Percentiles rank a stretch among this genome's conserved stretches.
These are phyloP conservation scores for Dothideomycetes sp. DNA, from an alignment of 2,329 filamentous ascomycete species.

Conservation along the genomic window DNA sequence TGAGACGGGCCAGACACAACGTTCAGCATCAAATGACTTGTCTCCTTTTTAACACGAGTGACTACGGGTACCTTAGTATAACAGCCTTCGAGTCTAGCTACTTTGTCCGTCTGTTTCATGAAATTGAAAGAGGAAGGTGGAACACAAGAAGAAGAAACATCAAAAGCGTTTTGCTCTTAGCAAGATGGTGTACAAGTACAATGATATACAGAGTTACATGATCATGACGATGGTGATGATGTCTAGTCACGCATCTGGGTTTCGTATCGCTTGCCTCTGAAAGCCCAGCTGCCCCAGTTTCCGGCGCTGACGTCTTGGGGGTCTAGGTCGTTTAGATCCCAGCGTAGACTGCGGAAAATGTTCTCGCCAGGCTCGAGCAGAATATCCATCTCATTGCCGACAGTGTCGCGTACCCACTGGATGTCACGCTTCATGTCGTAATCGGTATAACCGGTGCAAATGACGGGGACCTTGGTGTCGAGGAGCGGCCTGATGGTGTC, in stretches of 20 bases:
- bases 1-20: no score
- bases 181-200: conserved; percentile 11
- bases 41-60: no score
- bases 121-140: no score
- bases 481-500: conserved; percentile 81
- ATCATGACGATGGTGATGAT: no score
- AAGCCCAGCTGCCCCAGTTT: conserved; percentile 96
- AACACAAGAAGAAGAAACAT: conserved; percentile 1
- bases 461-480: conserved; percentile 90
- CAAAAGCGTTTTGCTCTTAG: conserved; percentile 6
- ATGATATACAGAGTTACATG: conserved; percentile 9
- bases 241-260: conserved; percentile 28
- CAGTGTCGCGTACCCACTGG: conserved; percentile 78
- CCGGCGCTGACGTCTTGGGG: conserved; percentile 89
- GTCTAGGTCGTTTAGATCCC: conserved; percentile 94
- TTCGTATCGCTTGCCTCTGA: conserved; percentile 92
- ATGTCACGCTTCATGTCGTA: conserved; percentile 91
- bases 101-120: no score
- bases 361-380: conserved; percentile 91
- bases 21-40: no score
- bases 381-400: conserved; percentile 82
- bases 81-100: no score
- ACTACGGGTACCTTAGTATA: no score
- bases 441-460: conserved; percentile 93
- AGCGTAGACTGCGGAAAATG: conserved; percentile 80